Evolutionary conservation across 2,329 filamentous ascomycete species (phyloP), one percentile per base, ranked within the genome.

Genomic region (Gaeumannomyces sp.): DNA sequence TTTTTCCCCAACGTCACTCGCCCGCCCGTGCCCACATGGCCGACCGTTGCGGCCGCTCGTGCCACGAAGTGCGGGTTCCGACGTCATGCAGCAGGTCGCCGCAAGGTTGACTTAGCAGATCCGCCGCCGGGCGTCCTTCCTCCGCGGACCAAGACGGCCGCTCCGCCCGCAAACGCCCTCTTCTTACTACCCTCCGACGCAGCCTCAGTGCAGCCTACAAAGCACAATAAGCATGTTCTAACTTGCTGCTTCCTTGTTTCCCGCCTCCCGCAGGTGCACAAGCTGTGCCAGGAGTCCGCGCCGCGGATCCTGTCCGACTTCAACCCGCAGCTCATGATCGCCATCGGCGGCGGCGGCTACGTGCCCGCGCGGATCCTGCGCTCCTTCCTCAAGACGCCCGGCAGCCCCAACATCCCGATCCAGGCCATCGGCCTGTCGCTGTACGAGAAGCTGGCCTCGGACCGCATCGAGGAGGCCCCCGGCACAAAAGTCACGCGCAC

Each of bases 401-500:
- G 90, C 71, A 85, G 83, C 68, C 88, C 93, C 78, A 99, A 99
- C 82, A 99, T 99, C 74, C 94, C 95, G 70, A 99, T 99, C 79
- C 95, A 99, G 84, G 95, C 95, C 69, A 99, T 99, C 77, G 95
- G 95, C 61, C 89, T 99, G 69, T 98, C 94, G 28, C 89, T 99
- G 65, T 99, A 99, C 83, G 95, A 99, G 81, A 84, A 88, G 68
- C 89, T 98, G 61, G 75, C 83, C 62, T 80, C 80, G 66, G 77
- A 79, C 62, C 75, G 76, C 64, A 78, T 79, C 66, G 83, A 92
- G 73, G 95, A 99, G 80, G 80, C 84, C 68, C 89, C 90, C 59
- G 94, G 94, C 70, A 97, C 92, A 70, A 95, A 96, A 81, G 95
- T 99, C 71, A 98, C 92, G 58, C 91, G 95, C 71, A 98, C 95